Base-by-base conservation (phyloP, 1,284 basidiomycete species). In the Pseudozyma pruni region DNA sequence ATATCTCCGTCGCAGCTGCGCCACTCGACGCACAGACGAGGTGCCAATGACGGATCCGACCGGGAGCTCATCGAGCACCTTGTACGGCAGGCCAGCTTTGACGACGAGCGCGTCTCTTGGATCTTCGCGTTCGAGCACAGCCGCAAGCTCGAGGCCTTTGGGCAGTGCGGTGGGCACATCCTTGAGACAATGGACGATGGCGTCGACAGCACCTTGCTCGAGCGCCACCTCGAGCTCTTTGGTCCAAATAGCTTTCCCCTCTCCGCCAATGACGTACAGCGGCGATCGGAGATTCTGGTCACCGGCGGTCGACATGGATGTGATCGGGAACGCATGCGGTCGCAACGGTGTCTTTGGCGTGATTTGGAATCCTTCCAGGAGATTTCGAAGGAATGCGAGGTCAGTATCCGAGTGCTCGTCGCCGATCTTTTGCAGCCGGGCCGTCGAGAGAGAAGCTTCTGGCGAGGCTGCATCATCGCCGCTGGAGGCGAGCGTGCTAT, bases 131-230 rank as follows among this genome's bases (percentile, higher is more conserved):
- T 94, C 88, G 63, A 93, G 82, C 61, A 98, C 89, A 6, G 91
- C 93, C 8, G 89, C 93, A 44, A 98, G 87, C 79, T 90, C 88
- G 81, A 92, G 94, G 1, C 92, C 92, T 0, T 88, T 87, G 0
- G 93, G 93, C 25, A 98, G 84, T 3, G 86, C 85, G 3, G 95
- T 98, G 10, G 95, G 95, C 19, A 98, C 88, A 83, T 98, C 96
- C 84, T 99, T 99, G 75, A 93, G 86, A 53, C 88, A 90, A 84
- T 98, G 96, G 19, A 98, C 90, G 75, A 99, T 89, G 85, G 97
- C 89, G 82, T 98, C 96, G 49, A 96, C 91, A 11, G 86, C 85
- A 17, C 87, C 86, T 37, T 88, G 86, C 40, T 87, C 85, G 50
- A 98, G 85, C 22, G 90, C 89, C 19, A 90, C 90, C 82, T 98